phyloP scores from a whole-genome alignment of 75 land plant genomes.

The Picea glauca region DNA sequence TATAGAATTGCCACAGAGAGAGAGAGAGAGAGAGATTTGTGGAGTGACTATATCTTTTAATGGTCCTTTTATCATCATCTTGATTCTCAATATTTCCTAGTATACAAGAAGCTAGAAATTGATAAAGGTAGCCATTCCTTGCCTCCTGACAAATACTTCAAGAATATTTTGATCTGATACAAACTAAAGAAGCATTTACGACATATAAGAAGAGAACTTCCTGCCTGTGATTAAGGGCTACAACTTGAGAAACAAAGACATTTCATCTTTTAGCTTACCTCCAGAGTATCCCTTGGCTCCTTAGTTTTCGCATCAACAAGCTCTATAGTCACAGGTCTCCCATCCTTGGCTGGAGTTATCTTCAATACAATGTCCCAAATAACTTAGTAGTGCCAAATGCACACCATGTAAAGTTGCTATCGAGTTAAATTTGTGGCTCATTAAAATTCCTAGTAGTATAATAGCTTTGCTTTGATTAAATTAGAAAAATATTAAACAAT shows the following conservation, averaged over 20 bases:
- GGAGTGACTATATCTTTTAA: too few relatives aligned
- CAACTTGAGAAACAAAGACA: not conserved
- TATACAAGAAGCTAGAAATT: not conserved
- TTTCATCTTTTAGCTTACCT: conserved; percentile 45
- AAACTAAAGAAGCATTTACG: not conserved
- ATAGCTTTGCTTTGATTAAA: not conserved
- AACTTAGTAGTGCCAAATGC: conserved; percentile 1
- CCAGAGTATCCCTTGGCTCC: conserved; percentile 91
- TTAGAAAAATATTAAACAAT: not conserved
- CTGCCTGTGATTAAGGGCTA: not conserved
- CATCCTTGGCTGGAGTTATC: conserved; percentile 99
- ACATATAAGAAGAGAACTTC: not conserved
- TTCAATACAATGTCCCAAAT: conserved; percentile 21
- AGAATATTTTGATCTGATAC: not conserved
- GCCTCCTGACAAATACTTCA: not conserved
- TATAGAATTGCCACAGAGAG: too few relatives aligned
- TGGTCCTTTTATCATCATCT: not conserved
- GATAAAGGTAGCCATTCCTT: not conserved
- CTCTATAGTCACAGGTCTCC: conserved; percentile 92
- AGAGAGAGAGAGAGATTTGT: too few relatives aligned
- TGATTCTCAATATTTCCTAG: not conserved
- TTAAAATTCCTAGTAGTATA: too few relatives aligned
- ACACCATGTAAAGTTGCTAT: not conserved
- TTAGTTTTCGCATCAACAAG: conserved; percentile 97
- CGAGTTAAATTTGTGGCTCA: not conserved